Evolutionary conservation across 148 eudicot species (phyloP).

Genomic region (Agrostemma githago): DNA sequence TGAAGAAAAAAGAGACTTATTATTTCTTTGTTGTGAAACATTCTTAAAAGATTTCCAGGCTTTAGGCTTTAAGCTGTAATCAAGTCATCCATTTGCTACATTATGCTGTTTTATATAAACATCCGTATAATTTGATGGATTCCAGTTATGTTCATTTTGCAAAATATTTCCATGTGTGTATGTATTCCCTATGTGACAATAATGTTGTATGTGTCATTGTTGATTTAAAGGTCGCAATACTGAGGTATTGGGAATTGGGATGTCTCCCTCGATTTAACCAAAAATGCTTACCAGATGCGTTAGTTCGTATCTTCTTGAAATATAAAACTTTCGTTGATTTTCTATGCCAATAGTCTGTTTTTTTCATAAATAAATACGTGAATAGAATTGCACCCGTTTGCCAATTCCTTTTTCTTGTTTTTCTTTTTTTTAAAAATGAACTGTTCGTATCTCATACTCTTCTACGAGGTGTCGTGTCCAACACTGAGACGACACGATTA

Average conservation of each 20-base stretch:
- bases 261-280: background rate
- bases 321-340: background rate
- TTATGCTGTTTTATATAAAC: background rate
- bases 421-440: too few species aligned
- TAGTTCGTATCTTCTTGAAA: background rate
- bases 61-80: background rate
- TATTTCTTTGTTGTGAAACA: background rate
- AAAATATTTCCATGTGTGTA: background rate
- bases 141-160: background rate
- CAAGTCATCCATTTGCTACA: too few species aligned
- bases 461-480: too few species aligned
- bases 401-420: background rate
- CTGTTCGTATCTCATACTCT: too few species aligned
- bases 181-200: background rate
- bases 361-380: background rate
- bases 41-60: background rate
- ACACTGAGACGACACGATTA: too few species aligned
- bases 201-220: background rate
- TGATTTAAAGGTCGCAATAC: background rate
- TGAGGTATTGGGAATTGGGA: background rate
- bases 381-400: background rate
- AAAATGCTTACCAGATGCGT: background rate
- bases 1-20: background rate
- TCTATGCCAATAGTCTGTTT: background rate
- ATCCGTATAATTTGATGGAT: background rate